Conservation (phyloP, 495 filamentous ascomycete genomes). For the Lepraria neglecta region DNA sequence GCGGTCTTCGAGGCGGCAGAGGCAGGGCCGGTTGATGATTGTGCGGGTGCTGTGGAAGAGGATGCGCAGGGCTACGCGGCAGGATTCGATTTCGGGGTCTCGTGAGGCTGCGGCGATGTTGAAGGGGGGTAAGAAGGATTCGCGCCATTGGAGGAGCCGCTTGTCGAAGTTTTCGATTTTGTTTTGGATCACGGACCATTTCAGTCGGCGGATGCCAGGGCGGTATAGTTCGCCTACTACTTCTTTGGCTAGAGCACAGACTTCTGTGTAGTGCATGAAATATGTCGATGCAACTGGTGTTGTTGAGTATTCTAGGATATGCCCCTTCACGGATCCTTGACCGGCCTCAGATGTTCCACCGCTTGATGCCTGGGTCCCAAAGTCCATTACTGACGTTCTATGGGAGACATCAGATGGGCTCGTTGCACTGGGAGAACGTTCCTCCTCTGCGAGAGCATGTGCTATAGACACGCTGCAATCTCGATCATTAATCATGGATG, state of each 20-base stretch:
- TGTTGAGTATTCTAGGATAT: slow-evolving; percentile 1
- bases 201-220: slow-evolving; percentile 44
- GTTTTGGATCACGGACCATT: slow-evolving; percentile 56
- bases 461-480: slow-evolving; percentile 52
- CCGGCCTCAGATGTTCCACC: neutral
- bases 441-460: slow-evolving; percentile 27
- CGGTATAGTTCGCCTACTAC: slow-evolving; percentile 54
- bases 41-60: slow-evolving; percentile 54
- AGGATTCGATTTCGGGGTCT: slow-evolving; percentile 41
- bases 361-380: slow-evolving; percentile 1
- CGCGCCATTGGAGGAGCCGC: slow-evolving; percentile 49
- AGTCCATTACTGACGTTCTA: neutral
- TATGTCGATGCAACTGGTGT: slow-evolving; percentile 38
- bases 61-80: slow-evolving; percentile 39
- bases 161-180: slow-evolving; percentile 47
- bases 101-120: slow-evolving; percentile 35
- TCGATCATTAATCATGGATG: slow-evolving; percentile 48
- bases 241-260: slow-evolving; percentile 48
- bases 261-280: slow-evolving; percentile 46
- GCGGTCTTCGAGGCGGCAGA: slow-evolving; percentile 47
- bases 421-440: slow-evolving; percentile 19
- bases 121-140: slow-evolving; percentile 36
- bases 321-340: slow-evolving; percentile 7
- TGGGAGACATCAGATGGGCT: slow-evolving; percentile 2
- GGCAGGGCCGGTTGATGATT: slow-evolving; percentile 55